Percentiles rank a stretch among this genome's conserved stretches.
phyloP scores from a whole-genome alignment of 2,329 filamentous ascomycete species.

The Orbilia javanica region DNA sequence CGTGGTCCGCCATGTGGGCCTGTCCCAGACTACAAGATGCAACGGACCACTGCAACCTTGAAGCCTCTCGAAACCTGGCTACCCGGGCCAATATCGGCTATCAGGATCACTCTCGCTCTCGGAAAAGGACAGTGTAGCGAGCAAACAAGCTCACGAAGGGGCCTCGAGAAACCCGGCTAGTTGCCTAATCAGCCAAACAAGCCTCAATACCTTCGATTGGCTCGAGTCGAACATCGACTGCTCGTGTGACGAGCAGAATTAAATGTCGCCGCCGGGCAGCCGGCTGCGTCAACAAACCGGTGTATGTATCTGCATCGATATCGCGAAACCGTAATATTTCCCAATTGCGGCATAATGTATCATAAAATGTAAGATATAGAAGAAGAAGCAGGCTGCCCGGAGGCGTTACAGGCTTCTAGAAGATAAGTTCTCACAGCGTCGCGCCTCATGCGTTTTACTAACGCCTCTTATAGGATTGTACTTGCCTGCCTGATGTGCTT shows the following conservation, averaged over 20 bases:
- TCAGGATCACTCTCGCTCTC: background rate
- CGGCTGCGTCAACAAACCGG: no score
- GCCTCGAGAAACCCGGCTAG: background rate
- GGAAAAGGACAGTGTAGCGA: background rate
- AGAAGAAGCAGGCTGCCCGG: background rate
- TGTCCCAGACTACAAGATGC: background rate
- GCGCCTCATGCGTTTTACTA: no score
- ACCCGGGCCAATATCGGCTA: background rate
- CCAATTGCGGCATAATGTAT: background rate
- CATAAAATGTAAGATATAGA: background rate
- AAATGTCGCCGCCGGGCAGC: background rate
- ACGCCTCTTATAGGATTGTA: background rate
- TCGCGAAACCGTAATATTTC: background rate
- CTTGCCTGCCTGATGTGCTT: background rate
- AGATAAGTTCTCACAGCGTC: background rate
- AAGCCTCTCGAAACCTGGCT: no score
- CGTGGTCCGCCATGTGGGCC: slow-evolving; percentile 1
- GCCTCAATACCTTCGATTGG: background rate
- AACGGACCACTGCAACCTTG: slow-evolving; percentile 23
- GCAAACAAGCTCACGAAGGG: background rate
- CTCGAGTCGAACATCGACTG: background rate
- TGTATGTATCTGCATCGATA: no score
- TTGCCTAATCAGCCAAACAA: background rate
- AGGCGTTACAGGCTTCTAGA: background rate
- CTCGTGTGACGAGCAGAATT: background rate